These are phyloP conservation scores for Saccharomyces jurei DNA, from an alignment of 805 yeast genomes.

Conservation along the genomic window DNA sequence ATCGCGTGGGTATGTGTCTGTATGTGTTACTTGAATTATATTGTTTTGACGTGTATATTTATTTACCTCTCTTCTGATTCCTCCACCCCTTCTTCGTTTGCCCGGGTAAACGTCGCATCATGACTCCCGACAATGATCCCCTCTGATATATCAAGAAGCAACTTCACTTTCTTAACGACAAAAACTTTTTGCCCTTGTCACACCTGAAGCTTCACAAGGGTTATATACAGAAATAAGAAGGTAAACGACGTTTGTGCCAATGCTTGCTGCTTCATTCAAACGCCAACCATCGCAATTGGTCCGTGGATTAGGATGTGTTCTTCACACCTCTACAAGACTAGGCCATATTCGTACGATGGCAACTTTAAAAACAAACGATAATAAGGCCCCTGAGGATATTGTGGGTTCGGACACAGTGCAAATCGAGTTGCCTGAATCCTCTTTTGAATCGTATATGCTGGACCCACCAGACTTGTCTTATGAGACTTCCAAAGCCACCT, in stretches of 20 bases:
- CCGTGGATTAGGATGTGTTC: neutral
- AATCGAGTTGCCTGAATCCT: slow-evolving; percentile 64
- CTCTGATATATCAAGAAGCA: neutral
- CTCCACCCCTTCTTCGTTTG: neutral
- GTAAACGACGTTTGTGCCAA: neutral
- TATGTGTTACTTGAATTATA: neutral
- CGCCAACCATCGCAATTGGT: slow-evolving; percentile 1
- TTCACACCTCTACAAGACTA: neutral
- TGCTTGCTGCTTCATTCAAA: slow-evolving; percentile 4
- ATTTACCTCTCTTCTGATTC: neutral
- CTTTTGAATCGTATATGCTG: slow-evolving; percentile 80
- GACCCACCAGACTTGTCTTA: slow-evolving; percentile 64
- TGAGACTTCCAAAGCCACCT: slow-evolving; percentile 70
- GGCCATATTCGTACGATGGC: neutral
- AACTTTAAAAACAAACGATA: neutral
- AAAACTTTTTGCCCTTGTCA: neutral
- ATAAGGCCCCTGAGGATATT: neutral
- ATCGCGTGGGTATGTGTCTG: neutral
- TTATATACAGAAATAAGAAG: neutral
- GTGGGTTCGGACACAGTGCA: slow-evolving; percentile 29
- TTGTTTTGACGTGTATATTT: neutral
- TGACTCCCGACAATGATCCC: neutral
- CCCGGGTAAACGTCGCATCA: neutral
- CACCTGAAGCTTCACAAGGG: neutral
- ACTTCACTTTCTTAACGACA: neutral